Evolutionary conservation across 192 early-diverging fungal species (phyloP).

Genomic region (Backusella tarrabulga): DNA sequence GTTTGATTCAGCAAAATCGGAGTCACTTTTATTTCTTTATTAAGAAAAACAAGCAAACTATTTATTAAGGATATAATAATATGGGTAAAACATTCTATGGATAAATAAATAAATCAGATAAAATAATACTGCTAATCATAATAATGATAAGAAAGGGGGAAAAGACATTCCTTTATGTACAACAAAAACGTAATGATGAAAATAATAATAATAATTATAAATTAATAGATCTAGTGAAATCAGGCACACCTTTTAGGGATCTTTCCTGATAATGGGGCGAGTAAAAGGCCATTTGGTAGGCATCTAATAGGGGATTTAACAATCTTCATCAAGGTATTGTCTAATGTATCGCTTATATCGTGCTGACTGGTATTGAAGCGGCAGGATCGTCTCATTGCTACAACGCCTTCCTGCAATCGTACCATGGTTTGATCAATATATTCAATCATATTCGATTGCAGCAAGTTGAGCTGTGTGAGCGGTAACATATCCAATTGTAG

Average conservation of each 20-base stretch:
- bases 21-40: neutral
- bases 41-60: neutral
- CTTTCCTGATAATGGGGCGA: neutral
- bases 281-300: neutral
- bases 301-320: neutral
- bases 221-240: neutral
- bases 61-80: neutral
- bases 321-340: neutral
- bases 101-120: constrained; percentile 1
- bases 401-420: neutral
- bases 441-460: neutral
- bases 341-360: neutral
- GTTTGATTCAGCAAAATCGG: neutral
- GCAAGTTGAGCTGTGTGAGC: neutral
- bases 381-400: neutral
- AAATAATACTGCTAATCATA: neutral
- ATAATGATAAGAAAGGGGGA: neutral
- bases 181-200: neutral
- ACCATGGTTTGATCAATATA: neutral
- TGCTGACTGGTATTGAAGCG: neutral
- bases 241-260: neutral
- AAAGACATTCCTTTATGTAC: neutral
- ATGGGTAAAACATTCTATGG: neutral
- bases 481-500: neutral
- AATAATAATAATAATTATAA: neutral